Evolutionary conservation across 1,284 basidiomycete genomes (phyloP).

Genomic region (Heterobasidion parviporum): DNA sequence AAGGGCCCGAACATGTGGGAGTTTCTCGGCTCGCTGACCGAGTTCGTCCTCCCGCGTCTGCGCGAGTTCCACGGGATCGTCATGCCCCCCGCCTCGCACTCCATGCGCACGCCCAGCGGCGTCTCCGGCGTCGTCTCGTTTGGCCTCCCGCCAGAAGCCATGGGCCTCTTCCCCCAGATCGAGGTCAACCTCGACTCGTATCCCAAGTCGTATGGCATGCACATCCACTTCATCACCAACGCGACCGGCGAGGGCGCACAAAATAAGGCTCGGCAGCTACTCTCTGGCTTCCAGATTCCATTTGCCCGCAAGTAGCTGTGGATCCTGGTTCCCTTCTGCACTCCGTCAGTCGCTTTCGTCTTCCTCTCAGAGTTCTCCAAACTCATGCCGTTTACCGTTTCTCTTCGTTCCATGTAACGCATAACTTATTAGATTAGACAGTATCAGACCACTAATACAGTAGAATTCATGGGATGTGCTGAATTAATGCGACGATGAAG

Average conservation of each 20-base stretch:
- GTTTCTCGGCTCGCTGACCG: slow-evolving; percentile 82
- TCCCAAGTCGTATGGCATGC: slow-evolving; percentile 79
- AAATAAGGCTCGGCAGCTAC: slow-evolving; percentile 73
- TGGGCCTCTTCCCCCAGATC: slow-evolving; percentile 91
- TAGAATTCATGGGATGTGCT: background rate
- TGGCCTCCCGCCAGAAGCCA: slow-evolving; percentile 78
- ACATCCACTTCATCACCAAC: slow-evolving; percentile 87
- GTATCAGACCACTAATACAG: slow-evolving; percentile 3
- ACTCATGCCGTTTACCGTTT: background rate
- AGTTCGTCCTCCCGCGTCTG: slow-evolving; percentile 91
- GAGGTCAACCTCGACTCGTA: slow-evolving; percentile 90
- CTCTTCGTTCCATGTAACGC: background rate
- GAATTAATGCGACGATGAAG: background rate
- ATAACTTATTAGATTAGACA: slow-evolving; percentile 3
- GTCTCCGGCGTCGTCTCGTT: slow-evolving; percentile 86
- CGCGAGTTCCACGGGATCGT: slow-evolving; percentile 84
- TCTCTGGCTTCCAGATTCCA: slow-evolving; percentile 88
- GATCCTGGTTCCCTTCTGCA: background rate
- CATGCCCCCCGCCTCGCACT: slow-evolving; percentile 58
- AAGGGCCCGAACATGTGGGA: slow-evolving; percentile 91
- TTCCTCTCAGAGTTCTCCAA: background rate
- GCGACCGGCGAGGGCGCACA: slow-evolving; percentile 79
- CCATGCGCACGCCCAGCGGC: slow-evolving; percentile 62
- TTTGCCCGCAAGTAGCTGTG: slow-evolving; percentile 40
- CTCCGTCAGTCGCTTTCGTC: background rate